phyloP scores from a whole-genome alignment of 768 basidiomycete genomes.

The Leccinum arenicola region DNA sequence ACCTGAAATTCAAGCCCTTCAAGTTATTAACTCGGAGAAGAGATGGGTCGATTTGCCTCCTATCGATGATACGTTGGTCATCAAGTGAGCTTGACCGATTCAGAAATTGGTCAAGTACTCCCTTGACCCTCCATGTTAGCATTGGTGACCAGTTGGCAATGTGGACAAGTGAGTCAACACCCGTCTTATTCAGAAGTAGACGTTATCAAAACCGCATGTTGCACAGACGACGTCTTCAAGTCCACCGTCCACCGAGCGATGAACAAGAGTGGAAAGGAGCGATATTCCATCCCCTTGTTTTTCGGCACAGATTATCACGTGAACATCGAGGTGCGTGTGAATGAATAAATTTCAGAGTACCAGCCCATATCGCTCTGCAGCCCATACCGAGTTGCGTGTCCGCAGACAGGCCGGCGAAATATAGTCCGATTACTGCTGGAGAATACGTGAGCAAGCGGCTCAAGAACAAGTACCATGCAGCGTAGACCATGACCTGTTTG shows the following conservation, averaged over 20 bases:
- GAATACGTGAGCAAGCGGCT: slow-evolving; percentile 78
- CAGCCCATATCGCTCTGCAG: slow-evolving; percentile 11
- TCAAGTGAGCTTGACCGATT: slow-evolving; percentile 57
- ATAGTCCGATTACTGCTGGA: slow-evolving; percentile 72
- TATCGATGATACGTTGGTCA: slow-evolving; percentile 76
- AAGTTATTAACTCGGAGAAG: slow-evolving; percentile 74
- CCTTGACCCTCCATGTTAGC: slow-evolving; percentile 39
- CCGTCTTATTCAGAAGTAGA: too few species aligned
- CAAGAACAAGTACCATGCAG: slow-evolving; percentile 39
- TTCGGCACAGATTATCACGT: slow-evolving; percentile 90
- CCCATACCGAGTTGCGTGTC: slow-evolving; percentile 50
- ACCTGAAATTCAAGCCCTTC: slow-evolving; percentile 67
- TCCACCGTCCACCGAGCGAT: slow-evolving; percentile 86
- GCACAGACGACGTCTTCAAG: slow-evolving; percentile 81
- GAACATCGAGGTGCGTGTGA: slow-evolving; percentile 57
- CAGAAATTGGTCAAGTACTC: background rate
- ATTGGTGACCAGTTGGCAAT: slow-evolving; percentile 86
- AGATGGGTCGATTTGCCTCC: slow-evolving; percentile 83
- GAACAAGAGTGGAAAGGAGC: slow-evolving; percentile 65
- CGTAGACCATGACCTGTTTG: background rate
- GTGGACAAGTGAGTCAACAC: slow-evolving; percentile 70
- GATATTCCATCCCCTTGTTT: slow-evolving; percentile 88
- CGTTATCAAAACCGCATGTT: background rate
- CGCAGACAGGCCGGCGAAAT: slow-evolving; percentile 56
- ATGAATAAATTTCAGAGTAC: background rate